A percentile compares a stretch with the other conserved stretches of the same genome.
Evolutionary conservation across 2,329 filamentous ascomycete genomes (phyloP).

Genomic region (Pseudogymnoascus sp.): DNA sequence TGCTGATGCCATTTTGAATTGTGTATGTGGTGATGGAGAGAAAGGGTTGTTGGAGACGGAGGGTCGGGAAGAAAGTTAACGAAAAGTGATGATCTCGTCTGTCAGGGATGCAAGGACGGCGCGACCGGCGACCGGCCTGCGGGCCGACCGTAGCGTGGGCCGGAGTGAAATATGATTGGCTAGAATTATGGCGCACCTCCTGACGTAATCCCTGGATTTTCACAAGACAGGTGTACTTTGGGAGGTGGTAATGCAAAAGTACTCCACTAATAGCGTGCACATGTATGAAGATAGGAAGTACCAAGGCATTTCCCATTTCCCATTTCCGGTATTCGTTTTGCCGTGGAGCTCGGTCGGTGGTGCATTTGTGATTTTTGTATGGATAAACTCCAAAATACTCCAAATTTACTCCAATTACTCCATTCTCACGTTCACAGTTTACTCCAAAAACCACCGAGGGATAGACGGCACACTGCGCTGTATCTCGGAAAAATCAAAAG

Average conservation of each 20-base stretch:
- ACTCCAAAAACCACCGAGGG: background rate
- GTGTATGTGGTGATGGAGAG: conserved; percentile 30
- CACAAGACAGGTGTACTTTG: conserved; percentile 2
- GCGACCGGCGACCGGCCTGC: background rate
- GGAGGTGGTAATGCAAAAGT: background rate
- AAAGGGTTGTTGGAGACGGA: conserved; percentile 28
- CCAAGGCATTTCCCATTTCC: background rate
- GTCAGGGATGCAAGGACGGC: conserved; percentile 6
- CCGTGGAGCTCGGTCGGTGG: background rate
- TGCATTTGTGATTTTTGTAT: background rate
- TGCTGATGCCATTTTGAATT: conserved; percentile 69
- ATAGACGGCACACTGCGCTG: background rate
- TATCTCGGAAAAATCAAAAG: background rate
- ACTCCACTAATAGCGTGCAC: background rate
- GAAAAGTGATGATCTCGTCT: conserved; percentile 7
- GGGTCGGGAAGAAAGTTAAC: conserved; percentile 14
- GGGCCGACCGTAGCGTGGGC: conserved; percentile 3
- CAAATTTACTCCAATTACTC: background rate
- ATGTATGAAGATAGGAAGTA: background rate
- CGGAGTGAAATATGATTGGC: background rate
- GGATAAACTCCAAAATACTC: background rate
- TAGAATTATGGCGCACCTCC: background rate
- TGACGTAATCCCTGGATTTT: conserved; percentile 10
- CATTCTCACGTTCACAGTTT: background rate
- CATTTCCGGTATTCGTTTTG: background rate